Percentiles rank a stretch among this genome's conserved stretches.
Evolutionary conservation across 1,284 basidiomycete genomes (phyloP).

Genomic region (Stygiomarasmius scandens): DNA sequence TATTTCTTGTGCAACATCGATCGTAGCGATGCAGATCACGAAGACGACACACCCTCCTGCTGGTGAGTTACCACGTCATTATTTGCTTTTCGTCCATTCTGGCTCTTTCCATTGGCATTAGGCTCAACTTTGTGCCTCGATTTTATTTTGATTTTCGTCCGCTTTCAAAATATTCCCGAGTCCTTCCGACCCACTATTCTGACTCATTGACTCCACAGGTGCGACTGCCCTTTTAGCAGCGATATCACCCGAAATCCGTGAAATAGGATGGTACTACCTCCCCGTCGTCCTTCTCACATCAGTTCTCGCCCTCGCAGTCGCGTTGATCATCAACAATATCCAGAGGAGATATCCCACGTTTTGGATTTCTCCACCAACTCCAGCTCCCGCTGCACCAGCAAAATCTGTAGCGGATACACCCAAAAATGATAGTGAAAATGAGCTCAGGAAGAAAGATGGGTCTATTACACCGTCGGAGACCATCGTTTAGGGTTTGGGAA

Average conservation of each 20-base stretch:
- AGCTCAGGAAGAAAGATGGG: no score
- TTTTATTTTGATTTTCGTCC: no score
- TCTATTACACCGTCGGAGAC: no score
- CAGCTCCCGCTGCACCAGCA: no score
- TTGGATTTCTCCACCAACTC: conserved; percentile 41
- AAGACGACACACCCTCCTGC: conserved; percentile 65
- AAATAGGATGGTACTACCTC: conserved; percentile 64
- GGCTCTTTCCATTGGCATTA: no score
- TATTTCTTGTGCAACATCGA: conserved; percentile 50
- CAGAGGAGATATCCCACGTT: conserved; percentile 60
- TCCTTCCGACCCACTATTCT: no score
- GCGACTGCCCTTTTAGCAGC: conserved; percentile 50
- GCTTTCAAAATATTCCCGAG: no score
- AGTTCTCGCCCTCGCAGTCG: conserved; percentile 51
- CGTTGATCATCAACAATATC: conserved; percentile 59
- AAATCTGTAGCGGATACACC: no score
- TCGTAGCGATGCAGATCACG: conserved; percentile 60
- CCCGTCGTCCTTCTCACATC: conserved; percentile 59
- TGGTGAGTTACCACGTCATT: conserved; percentile 31
- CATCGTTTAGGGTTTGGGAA: no score
- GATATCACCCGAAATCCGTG: conserved; percentile 44
- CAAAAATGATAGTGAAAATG: no score
- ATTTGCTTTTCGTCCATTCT: no score
- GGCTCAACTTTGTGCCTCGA: no score
- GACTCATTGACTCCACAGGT: conserved; percentile 21